Evolutionary conservation across 345 rosid genomes (phyloP), one percentile per base, ranked within the genome.

Genomic region (Boechera retrofracta): DNA sequence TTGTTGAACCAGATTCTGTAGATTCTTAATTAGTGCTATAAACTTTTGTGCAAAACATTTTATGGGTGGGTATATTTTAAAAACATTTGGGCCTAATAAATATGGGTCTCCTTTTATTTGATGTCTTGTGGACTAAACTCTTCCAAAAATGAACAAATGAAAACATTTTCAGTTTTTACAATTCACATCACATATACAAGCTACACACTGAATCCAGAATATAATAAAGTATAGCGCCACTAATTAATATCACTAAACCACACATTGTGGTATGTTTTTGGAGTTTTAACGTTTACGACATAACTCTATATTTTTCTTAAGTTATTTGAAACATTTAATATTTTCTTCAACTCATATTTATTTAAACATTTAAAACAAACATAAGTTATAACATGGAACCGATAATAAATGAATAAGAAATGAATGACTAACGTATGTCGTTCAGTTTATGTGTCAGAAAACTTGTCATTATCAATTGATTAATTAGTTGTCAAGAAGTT

Each of bases 21-120:
- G 59, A 54, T 31, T 56, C 41, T 21, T 21, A 21, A 21, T 21
- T 21, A 21, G 24, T 21, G 24, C 24, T 21, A 21, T 21, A 21
- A 21, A 21, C 24, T 21, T 21, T 21, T 21, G 24, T 21, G 24
- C 24, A 21, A 21, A 21, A 21, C 24, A 21, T 21, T 21, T 21
- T 21, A 21, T 21, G 24, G 24, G 24, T 21, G 24, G 24, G 24
- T 21, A 21, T 21, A 21, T 21, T 11, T 6, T 38, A 9, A 2
- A 8, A 38, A 8, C 42, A 0, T 56, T 29, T 69, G 64, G 64
- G 73, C 64, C 54, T 69, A 29, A 41, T 2, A 15, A 39, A 69
- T 4, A 67, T 33, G 57, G 44, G 58, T 3, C 36, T 36, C 15
- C 4, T 7, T 67, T 2, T 18, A 21, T 21, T 44, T 28, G 24